Evolutionary conservation across 768 basidiomycete genomes (phyloP), one percentile per base, ranked within the genome.

Genomic region (Tylopilus vinaceipallidus): DNA sequence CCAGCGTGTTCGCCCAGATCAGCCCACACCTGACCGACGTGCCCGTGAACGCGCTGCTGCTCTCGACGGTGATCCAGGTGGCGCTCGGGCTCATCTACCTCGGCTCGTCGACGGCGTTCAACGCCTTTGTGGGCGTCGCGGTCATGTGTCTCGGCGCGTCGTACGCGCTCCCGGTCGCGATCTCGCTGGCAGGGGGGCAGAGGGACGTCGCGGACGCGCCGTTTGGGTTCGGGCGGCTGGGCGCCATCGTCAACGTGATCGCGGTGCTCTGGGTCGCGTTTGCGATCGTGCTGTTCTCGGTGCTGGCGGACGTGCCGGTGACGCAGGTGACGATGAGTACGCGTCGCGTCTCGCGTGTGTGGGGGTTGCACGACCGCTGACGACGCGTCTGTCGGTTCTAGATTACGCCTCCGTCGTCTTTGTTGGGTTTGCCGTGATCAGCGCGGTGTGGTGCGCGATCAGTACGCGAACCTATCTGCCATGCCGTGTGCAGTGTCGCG

Each of bases 401-500:
- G 84, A 87, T 66, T 84, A 83, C 52, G 83, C 84, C 11, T 79
- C 79, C 9, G 83, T 81, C 13, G 83, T 86, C 16, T 85, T 84
- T 50, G 78, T 82, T 34, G 83, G 80, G 4, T 86, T 86, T 52
- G 80, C 70, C 1, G 52, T 68, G 14, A 75, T 86, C 27, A 83
- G 82, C 44, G 79, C 75, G 0, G 66, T 73, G 22, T 86, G 83
- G 84, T 86, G 86, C 55, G 40, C 75, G 26, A 74, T 81, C 50
- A 73, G 80, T 82, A 52, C 36, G 79, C 75, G 22, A 10, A 4
- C 29, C 27, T 11, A 26, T 41, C 27, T n/a, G n/a, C n/a, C n/a
- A n/a, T n/a, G n/a, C n/a, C n/a, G n/a, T n/a, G n/a, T n/a, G n/a
- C n/a, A n/a, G n/a, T n/a, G n/a, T n/a, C n/a, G n/a, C n/a, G n/a